Conservation (phyloP, 768 basidiomycete species). For the Lanmaoa rubissima region DNA sequence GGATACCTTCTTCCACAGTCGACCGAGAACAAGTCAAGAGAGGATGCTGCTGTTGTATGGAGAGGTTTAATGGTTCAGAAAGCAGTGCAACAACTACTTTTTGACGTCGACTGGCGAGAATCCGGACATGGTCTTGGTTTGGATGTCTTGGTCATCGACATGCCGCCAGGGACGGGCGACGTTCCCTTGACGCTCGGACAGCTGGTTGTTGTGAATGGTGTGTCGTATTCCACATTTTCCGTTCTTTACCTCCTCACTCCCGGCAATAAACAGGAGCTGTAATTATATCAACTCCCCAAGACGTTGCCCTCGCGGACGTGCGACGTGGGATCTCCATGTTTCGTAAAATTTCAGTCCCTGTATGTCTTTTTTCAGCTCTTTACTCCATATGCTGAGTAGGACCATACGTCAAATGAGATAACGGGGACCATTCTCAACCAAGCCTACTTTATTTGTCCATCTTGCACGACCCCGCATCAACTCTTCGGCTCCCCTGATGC, state of each 20-base stretch:
- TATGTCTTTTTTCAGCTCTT: conserved; percentile 36
- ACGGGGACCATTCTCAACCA: conserved; percentile 87
- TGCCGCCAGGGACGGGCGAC: conserved; percentile 97
- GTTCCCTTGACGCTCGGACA: conserved; percentile 91
- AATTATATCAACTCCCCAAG: conserved; percentile 94
- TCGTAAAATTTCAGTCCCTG: conserved; percentile 82
- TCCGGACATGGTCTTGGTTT: conserved; percentile 43
- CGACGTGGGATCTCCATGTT: conserved; percentile 93
- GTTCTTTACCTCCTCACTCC: neutral
- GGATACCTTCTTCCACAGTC: conserved; percentile 80
- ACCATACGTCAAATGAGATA: conserved; percentile 49
- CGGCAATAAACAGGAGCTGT: conserved; percentile 64
- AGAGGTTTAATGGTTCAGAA: conserved; percentile 98
- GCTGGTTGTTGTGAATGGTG: conserved; percentile 79
- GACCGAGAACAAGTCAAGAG: conserved; percentile 45
- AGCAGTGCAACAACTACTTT: conserved; percentile 92
- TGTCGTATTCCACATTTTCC: conserved; percentile 18
- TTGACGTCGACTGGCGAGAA: conserved; percentile 89
- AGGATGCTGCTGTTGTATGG: conserved; percentile 89
- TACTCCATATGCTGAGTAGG: neutral
- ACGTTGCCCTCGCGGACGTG: conserved; percentile 88
- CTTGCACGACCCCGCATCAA: conserved; percentile 61
- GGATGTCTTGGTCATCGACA: conserved; percentile 89
- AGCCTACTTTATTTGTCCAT: conserved; percentile 76
- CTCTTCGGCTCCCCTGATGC: conserved; percentile 68